Conservation (phyloP, 176 grass and related monocot genomes). For the Aechmea fasciata region DNA sequence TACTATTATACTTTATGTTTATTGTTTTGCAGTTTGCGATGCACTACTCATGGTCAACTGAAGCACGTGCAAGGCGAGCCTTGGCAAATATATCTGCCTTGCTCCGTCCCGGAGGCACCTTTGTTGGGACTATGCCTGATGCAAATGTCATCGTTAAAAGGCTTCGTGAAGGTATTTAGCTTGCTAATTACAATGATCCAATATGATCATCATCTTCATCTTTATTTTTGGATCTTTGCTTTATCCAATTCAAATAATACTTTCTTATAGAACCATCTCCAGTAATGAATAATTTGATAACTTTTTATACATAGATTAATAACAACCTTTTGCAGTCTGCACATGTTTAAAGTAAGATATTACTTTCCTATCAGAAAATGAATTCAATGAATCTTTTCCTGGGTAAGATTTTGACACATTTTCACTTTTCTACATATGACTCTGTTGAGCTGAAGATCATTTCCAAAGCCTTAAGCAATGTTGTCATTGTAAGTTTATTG, state of each 20-base stretch:
- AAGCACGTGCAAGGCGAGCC: slow-evolving; percentile 77
- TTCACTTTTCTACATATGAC: neutral
- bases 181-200: neutral
- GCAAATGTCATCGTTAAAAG: slow-evolving; percentile 92
- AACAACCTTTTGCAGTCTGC: no score
- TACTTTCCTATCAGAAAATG: neutral
- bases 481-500: no score
- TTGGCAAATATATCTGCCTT: slow-evolving; percentile 84
- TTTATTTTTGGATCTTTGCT: slow-evolving; percentile 10
- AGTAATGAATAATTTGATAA: no score
- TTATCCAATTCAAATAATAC: no score
- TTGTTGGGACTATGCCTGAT: slow-evolving; percentile 93
- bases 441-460: no score
- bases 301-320: no score
- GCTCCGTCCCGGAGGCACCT: slow-evolving; percentile 82
- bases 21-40: slow-evolving; percentile 69
- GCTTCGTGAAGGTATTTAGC: slow-evolving; percentile 57
- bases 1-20: neutral
- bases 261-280: no score
- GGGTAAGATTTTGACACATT: neutral
- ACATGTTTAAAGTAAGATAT: no score
- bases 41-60: slow-evolving; percentile 97
- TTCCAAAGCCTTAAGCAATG: no score
- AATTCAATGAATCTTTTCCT: slow-evolving; percentile 3
- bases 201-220: neutral